phyloP scores from a whole-genome alignment of 805 yeast genomes.

The Suhomyces sp. region DNA sequence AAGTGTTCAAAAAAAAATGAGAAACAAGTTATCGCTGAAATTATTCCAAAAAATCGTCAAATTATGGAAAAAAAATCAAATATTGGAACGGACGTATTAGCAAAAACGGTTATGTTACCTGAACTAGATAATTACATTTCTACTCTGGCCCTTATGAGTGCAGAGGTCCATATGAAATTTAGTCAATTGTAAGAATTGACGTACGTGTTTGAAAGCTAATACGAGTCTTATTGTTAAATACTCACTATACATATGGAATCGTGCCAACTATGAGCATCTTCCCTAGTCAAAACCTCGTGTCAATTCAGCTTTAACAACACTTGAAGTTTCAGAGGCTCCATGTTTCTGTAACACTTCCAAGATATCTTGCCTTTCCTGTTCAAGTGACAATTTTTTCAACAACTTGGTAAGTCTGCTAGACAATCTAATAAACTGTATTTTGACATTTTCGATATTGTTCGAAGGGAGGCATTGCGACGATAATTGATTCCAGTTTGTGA shows the following conservation, averaged over 20 bases:
- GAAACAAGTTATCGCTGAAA: no score
- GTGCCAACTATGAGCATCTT: not conserved
- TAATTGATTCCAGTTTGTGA: constrained; percentile 20
- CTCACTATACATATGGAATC: not conserved
- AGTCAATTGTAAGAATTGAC: no score
- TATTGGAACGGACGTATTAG: no score
- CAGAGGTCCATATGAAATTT: no score
- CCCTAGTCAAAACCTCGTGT: constrained; percentile 1
- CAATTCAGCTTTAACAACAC: constrained; percentile 16
- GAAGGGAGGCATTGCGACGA: constrained; percentile 29
- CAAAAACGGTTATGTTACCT: no score
- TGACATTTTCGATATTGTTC: constrained; percentile 56
- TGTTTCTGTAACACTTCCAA: constrained; percentile 13
- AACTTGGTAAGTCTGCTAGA: constrained; percentile 16
- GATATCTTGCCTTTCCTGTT: constrained; percentile 13
- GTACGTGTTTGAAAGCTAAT: not conserved
- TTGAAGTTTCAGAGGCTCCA: constrained; percentile 16
- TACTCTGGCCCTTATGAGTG: not conserved
- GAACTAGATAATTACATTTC: no score
- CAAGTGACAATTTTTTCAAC: constrained; percentile 13
- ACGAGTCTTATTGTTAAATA: not conserved
- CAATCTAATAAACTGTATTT: constrained; percentile 45
- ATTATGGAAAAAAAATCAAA: no score
- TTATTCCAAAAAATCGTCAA: no score
- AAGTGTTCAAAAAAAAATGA: no score